Evolutionary conservation across 2,329 filamentous ascomycete genomes (phyloP), one percentile per base, ranked within the genome.

Genomic region (Bisporella sp.): DNA sequence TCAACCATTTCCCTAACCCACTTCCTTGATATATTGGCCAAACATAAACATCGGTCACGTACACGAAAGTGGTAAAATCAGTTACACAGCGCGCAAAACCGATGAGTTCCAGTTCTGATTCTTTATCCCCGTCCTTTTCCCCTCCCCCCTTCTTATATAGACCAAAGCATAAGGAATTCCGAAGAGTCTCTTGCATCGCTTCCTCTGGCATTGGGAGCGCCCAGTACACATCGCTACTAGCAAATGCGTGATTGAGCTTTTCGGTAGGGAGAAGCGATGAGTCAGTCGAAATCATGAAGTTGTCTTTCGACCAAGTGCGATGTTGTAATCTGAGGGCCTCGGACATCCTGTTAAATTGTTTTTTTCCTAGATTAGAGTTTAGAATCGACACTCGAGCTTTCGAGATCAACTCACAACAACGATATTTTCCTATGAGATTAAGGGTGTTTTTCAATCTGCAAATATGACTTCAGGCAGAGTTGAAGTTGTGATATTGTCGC

Each of bases 21-120:
- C 71, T 68, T 2, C 76, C 74, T 61, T 84, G 81, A 58, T 80
- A 77, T 37, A 74, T 71, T 0, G 76, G 71, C 3, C 78, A 64
- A 28, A 87, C 71, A 63, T 82, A 87, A 32, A 87, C 79, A 59
- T 88, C 85, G 21, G 83, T 84, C 35, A 85, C 66, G 58, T 86
- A 89, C 41, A 77, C 80, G 57, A 87, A 81, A 0, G 83, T 86
- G 42, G 79, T 73, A 59, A 77, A 77, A 65, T 89, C 86, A 5
- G 85, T 89, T 46, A 88, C 69, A 28, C 85, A 67, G 28, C 85
- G 74, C 1, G 74, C 75, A 51, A 83, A 72, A 1, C 81, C 81
- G 44, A 84, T 69, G 43, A 54, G 45, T 12, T 35, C 42, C 21
- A 21, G 21, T 2, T 21, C 21, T 21, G 21, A 3, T 21, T 21